Evolutionary conservation across 768 basidiomycete species (phyloP).

Genomic region (Leccinum boreale): DNA sequence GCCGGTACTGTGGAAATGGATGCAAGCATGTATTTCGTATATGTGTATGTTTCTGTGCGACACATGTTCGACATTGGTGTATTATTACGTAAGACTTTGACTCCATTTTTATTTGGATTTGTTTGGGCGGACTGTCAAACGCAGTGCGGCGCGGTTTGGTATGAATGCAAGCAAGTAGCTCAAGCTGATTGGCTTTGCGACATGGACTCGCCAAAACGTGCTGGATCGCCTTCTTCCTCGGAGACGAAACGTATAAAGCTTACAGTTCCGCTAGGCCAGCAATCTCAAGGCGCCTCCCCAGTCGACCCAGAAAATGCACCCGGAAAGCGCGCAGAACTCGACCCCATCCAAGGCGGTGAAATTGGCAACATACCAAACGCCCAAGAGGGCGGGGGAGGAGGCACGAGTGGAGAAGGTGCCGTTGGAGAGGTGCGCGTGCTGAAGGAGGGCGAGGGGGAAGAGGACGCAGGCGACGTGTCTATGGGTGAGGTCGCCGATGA

Average conservation of each 20-base stretch:
- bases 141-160: constrained; percentile 6
- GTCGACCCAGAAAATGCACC: constrained; percentile 77
- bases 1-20: not conserved
- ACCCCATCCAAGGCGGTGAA: constrained; percentile 76
- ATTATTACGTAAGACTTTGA: not conserved
- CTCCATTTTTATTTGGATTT: constrained; percentile 15
- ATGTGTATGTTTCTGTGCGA: not conserved
- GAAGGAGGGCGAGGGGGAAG: constrained; percentile 58
- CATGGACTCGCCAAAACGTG: constrained; percentile 69
- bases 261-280: constrained; percentile 43
- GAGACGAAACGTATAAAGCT: constrained; percentile 60
- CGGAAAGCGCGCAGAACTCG: constrained; percentile 86
- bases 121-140: constrained; percentile 8
- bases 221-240: constrained; percentile 52
- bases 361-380: constrained; percentile 65
- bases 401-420: constrained; percentile 18
- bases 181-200: constrained; percentile 23
- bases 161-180: constrained; percentile 15
- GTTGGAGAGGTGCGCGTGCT: constrained; percentile 36
- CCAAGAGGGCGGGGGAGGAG: constrained; percentile 21
- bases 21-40: not conserved
- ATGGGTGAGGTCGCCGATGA: constrained; percentile 81
- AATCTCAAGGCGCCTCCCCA: constrained; percentile 62
- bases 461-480: constrained; percentile 70
- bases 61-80: not conserved